phyloP scores from a whole-genome alignment of 2,329 filamentous ascomycete genomes.

The Sporothrix pallida region DNA sequence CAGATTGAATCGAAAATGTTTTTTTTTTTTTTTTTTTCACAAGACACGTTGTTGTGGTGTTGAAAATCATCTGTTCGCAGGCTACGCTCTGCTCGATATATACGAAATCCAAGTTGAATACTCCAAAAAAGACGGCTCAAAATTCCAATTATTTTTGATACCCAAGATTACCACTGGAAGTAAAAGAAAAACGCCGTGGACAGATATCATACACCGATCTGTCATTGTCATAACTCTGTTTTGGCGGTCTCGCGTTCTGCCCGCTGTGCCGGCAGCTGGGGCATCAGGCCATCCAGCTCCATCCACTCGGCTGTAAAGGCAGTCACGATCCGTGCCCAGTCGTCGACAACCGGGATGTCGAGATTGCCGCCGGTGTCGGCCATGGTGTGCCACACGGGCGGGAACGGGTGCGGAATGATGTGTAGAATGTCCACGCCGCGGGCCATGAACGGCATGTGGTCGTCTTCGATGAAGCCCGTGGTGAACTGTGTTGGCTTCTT shows the following conservation, averaged over 20 bases:
- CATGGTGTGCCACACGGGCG: slow-evolving; percentile 83
- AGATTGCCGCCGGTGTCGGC: slow-evolving; percentile 84
- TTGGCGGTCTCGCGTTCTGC: slow-evolving; percentile 29
- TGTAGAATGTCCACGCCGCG: slow-evolving; percentile 89
- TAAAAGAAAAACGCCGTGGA: background rate
- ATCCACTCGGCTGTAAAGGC: slow-evolving; percentile 93
- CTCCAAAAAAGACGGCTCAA: background rate
- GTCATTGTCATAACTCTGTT: slow-evolving; percentile 38
- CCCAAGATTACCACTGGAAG: too few relatives aligned
- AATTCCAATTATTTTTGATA: too few relatives aligned
- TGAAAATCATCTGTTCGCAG: too few relatives aligned
- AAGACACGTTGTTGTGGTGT: too few relatives aligned
- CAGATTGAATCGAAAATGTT: too few relatives aligned
- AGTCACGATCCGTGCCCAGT: slow-evolving; percentile 85
- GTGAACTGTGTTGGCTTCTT: slow-evolving; percentile 59
- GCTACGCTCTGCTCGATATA: too few relatives aligned
- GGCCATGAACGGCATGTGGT: slow-evolving; percentile 88
- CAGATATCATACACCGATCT: background rate
- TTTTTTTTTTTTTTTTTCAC: too few relatives aligned
- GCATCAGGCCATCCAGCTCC: slow-evolving; percentile 61
- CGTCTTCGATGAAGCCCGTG: slow-evolving; percentile 71
- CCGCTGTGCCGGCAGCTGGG: background rate
- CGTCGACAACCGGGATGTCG: slow-evolving; percentile 77
- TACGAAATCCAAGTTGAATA: too few relatives aligned
- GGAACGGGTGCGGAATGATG: slow-evolving; percentile 84